Percentiles rank a stretch among this genome's conserved stretches.
These are phyloP conservation scores for Arthroderma sp. DNA, from an alignment of 2,329 filamentous ascomycete genomes.

Conservation along the genomic window DNA sequence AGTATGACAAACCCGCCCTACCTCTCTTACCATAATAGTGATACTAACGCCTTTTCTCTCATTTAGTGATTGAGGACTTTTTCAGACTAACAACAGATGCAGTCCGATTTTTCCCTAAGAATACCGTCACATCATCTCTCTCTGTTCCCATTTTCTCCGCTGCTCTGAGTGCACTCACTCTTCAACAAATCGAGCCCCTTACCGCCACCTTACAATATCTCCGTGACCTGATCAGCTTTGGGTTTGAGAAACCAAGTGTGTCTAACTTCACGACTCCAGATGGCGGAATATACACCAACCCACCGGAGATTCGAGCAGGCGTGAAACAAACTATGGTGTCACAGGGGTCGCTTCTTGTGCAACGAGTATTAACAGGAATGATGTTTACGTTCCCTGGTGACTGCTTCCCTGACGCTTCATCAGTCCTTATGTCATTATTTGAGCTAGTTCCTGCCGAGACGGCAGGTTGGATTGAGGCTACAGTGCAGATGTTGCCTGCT, in stretches of 20 bases:
- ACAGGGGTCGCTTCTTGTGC: conserved; percentile 67
- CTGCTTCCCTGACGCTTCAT: conserved; percentile 88
- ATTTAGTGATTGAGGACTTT: conserved; percentile 81
- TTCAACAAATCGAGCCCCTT: conserved; percentile 85
- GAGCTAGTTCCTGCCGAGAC: conserved; percentile 72
- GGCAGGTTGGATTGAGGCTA: conserved; percentile 68
- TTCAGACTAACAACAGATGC: conserved; percentile 88
- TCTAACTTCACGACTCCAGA: conserved; percentile 50
- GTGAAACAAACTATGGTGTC: conserved; percentile 59
- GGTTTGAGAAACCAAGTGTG: conserved; percentile 54
- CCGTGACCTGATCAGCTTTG: conserved; percentile 81
- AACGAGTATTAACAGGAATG: conserved; percentile 90
- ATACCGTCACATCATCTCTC: conserved; percentile 66
- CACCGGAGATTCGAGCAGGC: conserved; percentile 56
- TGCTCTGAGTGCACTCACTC: conserved; percentile 68
- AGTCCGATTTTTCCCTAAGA: conserved; percentile 79
- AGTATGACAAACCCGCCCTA: conserved; percentile 29
- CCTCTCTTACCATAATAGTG: conserved; percentile 6
- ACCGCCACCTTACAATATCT: conserved; percentile 87
- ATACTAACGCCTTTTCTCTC: conserved; percentile 5
- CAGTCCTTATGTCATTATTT: conserved; percentile 80
- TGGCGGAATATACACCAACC: conserved; percentile 47
- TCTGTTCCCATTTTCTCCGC: conserved; percentile 77
- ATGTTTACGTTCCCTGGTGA: conserved; percentile 98
- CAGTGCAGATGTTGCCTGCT: conserved; percentile 68